Conservation (phyloP, 345 rosid species). For the Bruguiera parviflora region DNA sequence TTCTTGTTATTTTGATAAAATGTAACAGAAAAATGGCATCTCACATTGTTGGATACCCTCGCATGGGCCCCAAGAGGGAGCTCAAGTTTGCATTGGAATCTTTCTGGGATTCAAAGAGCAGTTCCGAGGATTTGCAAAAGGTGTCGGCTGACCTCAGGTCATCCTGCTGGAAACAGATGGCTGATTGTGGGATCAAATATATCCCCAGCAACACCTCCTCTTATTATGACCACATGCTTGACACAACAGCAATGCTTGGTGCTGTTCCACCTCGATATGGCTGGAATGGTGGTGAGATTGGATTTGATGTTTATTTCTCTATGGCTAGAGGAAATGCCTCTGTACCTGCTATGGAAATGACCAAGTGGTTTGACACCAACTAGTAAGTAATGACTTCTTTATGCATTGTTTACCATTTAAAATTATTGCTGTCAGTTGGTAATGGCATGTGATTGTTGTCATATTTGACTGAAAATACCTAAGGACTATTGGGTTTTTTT, state of each 20-base stretch:
- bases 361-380: conserved; percentile 99
- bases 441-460: neutral
- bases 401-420: no score
- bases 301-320: conserved; percentile 76
- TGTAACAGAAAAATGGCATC: conserved; percentile 66
- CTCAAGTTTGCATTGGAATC: conserved; percentile 96
- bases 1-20: conserved; percentile 9
- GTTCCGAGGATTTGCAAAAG: conserved; percentile 77
- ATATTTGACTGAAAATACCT: neutral
- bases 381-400: conserved; percentile 60
- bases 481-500: neutral
- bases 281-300: conserved; percentile 86
- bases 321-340: conserved; percentile 99
- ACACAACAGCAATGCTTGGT: conserved; percentile 91
- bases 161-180: conserved; percentile 93
- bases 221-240: conserved; percentile 84
- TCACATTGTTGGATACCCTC: conserved; percentile 98
- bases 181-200: conserved; percentile 74
- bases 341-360: conserved; percentile 99
- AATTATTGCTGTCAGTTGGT: neutral
- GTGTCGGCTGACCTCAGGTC: conserved; percentile 84
- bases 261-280: conserved; percentile 92
- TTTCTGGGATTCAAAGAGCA: conserved; percentile 97
- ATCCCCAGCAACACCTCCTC: conserved; percentile 97
- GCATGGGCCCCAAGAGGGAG: conserved; percentile 99